Evolutionary conservation across 2,329 filamentous ascomycete species (phyloP).

Genomic region (Alternaria panax): DNA sequence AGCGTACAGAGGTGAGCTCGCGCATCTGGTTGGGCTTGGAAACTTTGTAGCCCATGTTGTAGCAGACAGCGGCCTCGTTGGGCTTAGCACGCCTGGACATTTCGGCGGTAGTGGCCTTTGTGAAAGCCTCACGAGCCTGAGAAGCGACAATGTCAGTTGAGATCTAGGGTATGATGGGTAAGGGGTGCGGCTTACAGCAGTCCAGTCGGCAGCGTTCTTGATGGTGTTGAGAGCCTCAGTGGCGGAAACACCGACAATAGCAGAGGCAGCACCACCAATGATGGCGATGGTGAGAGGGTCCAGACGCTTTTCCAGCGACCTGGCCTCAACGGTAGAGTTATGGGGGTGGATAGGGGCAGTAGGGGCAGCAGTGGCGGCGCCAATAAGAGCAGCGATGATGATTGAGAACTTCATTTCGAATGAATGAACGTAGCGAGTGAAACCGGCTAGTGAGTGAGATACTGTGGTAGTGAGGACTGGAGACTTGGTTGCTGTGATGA

Average conservation of each 20-base stretch:
- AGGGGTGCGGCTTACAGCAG: background rate
- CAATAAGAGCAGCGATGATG: background rate
- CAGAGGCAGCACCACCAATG: background rate
- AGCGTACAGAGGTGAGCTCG: background rate
- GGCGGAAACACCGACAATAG: background rate
- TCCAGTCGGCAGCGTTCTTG: background rate
- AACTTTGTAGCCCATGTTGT: constrained; percentile 1
- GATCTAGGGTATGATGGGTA: background rate
- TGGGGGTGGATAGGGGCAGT: background rate
- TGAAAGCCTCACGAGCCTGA: constrained; percentile 1
- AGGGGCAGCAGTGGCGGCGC: background rate
- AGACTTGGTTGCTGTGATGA: background rate
- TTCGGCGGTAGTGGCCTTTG: background rate
- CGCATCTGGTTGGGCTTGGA: constrained; percentile 3
- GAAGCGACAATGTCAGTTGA: background rate
- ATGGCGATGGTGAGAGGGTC: background rate
- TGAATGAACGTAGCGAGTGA: background rate
- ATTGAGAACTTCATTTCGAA: constrained; percentile 2
- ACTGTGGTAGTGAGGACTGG: background rate
- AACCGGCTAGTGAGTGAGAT: background rate
- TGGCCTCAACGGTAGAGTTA: background rate
- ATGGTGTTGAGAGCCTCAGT: background rate
- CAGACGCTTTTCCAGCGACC: background rate
- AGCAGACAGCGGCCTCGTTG: background rate
- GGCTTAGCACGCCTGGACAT: background rate